Base-by-base conservation (phyloP, 2,329 filamentous ascomycete genomes). In the Hymenoscyphus repandus region DNA sequence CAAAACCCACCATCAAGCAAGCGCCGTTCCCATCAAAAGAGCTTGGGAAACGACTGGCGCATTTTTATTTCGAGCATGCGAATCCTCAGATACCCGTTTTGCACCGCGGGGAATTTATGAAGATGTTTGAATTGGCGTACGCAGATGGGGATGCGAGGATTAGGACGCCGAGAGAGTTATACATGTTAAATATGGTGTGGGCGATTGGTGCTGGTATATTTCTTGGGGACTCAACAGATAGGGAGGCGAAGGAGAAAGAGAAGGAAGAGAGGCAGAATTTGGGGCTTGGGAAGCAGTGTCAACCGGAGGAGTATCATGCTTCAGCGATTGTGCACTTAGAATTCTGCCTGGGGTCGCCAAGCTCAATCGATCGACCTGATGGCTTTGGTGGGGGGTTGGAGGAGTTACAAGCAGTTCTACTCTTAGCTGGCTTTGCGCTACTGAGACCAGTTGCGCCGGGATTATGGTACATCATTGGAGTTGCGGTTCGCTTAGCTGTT, bases 401-500 rank as follows among this genome's bases (percentile, higher is more conserved):
- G 66, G 91, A 96, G 64, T 73, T 97, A 46, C 92, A 97, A 66
- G 90, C 90, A n/a, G 91, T 97, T 6, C 71, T 97, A 44, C 74
- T 97, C 38, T 75, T 97, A 41, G 91, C 92, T 40, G 90, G 90
- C 49, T 96, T 97, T 74, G 92, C 92, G 6, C 75, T 99, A 44
- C 76, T 97, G 56, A 80, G 92, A 49, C 93, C 93, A 1, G 90
- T 97, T 18, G 90, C 92, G 1, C 92, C 92, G 0, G 93, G 93
- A 12, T 73, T 97, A 40, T 97, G 92, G 92, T 97, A 97, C 69
- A 97, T 97, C 55, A 88, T 95, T 53, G 93, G 93, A 10, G 91
- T 96, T 39, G 92, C 92, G 5, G 86, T 95, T 53, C 85, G 93
- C 34, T 71, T 97, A 47, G 92, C 90, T 6, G 86, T 97, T 18